Conservation (phyloP, 2,329 filamentous ascomycete species). For the Pyrenophora teres region DNA sequence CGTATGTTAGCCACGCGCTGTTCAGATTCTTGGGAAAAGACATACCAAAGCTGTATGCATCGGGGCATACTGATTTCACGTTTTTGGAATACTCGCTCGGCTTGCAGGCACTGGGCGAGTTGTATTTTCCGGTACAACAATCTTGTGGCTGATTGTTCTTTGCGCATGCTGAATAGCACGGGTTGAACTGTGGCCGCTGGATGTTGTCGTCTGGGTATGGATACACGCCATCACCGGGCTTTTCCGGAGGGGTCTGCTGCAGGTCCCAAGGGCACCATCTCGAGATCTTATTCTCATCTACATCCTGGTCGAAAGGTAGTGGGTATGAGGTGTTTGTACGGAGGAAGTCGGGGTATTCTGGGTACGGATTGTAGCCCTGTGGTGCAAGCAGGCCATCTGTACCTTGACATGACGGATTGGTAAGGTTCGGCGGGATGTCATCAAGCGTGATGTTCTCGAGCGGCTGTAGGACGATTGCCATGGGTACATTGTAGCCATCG, state of each 20-base stretch:
- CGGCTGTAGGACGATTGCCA: conserved; percentile 60
- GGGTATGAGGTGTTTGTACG: conserved; percentile 69
- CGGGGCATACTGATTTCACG: conserved; percentile 78
- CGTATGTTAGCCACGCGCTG: conserved; percentile 1
- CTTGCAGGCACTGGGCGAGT: conserved; percentile 66
- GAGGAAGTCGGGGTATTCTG: conserved; percentile 56
- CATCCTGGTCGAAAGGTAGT: conserved; percentile 66
- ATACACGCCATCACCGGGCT: conserved; percentile 76
- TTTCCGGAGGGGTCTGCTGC: conserved; percentile 68
- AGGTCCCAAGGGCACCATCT: conserved; percentile 83
- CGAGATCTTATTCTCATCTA: conserved; percentile 62
- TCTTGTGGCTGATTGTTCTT: conserved; percentile 69
- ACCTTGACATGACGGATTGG: conserved; percentile 76
- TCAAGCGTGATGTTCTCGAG: conserved; percentile 64
- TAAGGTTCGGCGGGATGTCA: conserved; percentile 73
- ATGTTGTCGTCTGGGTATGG: conserved; percentile 80
- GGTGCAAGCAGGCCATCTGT: conserved; percentile 64
- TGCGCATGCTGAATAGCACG: conserved; percentile 77
- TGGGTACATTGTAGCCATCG: conserved; percentile 80
- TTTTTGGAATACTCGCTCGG: conserved; percentile 70
- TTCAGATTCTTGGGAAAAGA: not conserved
- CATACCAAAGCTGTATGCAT: conserved; percentile 80
- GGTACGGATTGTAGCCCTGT: conserved; percentile 54
- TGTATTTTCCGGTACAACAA: conserved; percentile 75
- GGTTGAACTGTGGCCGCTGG: conserved; percentile 71